Conservation (phyloP, 1,284 basidiomycete species). For the Polyporus tsugae region DNA sequence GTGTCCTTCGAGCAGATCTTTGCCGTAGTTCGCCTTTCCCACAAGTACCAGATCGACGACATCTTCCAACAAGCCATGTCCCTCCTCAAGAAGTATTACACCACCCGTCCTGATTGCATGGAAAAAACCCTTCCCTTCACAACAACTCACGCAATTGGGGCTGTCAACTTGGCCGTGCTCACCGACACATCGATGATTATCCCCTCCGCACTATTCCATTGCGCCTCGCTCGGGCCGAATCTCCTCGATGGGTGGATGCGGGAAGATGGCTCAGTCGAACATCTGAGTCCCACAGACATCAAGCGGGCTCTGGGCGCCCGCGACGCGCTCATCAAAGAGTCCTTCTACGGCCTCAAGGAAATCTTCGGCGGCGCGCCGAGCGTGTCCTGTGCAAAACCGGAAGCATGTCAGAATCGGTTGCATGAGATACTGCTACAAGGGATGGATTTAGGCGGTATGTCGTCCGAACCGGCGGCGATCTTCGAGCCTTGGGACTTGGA, state of each 20-base stretch:
- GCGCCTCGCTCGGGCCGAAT: neutral
- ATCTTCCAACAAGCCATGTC: slow-evolving; percentile 5
- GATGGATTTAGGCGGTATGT: neutral
- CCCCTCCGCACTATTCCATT: neutral
- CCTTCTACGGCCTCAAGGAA: neutral
- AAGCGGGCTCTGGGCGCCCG: neutral
- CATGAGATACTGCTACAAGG: neutral
- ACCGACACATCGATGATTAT: neutral
- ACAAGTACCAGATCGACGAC: slow-evolving; percentile 20
- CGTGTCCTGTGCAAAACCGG: neutral
- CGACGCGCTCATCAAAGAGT: neutral
- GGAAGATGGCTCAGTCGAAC: slow-evolving; percentile 8
- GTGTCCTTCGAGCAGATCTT: slow-evolving; percentile 8
- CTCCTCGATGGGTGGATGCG: neutral
- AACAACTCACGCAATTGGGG: neutral
- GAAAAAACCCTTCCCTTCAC: neutral
- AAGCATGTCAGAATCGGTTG: neutral
- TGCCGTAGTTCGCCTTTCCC: slow-evolving; percentile 8
- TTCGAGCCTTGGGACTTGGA: neutral
- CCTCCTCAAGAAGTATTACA: neutral
- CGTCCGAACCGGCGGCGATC: neutral
- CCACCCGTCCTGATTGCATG: neutral
- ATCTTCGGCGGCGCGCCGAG: neutral
- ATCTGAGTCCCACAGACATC: neutral
- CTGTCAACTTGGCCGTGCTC: neutral